Evolutionary conservation across 1,284 basidiomycete species (phyloP), one percentile per base, ranked within the genome.

Genomic region (Albatrellus sp.): DNA sequence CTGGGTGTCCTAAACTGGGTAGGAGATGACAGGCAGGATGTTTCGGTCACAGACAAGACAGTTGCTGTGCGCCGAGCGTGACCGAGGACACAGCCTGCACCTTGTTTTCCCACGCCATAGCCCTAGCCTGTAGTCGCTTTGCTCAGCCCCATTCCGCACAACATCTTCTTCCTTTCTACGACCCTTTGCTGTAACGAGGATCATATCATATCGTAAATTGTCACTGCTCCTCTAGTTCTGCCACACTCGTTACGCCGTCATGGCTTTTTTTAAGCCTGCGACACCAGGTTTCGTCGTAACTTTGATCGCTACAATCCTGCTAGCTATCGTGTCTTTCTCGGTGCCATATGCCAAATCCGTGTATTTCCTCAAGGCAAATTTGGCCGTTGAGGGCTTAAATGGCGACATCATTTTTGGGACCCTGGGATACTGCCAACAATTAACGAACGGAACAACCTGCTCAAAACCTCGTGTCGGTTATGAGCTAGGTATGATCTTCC

Each of bases 221-320:
- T 7, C 7, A 24, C 7, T 7, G 24, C 24, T 24, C 24, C 24
- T 24, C 24, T 24, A 24, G 7, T 7, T 24, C 7, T 24, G 24
- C 24, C 7, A 3, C 7, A 24, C 7, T 7, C 24, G 7, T 24
- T 4, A 24, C 24, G 3, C 24, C 24, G 3, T 24, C 24, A 24
- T 24, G 24, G 7, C 24, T 24, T 24, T 3, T 24, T 24, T 24
- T 24, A 24, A 24, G 33, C 83, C 84, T 48, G 88, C 86, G 12
- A 90, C 88, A 1, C 89, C 90, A 14, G 90, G 90, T 40, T 86
- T 90, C 55, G 42, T 92, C 42, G 68, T 88, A 50, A 90, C 85
- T 16, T 71, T 89, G 45, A 61, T 70, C 31, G 86, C 89, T 1
- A 80, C 86, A 2, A 62, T 73, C 49, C 66, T 91, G 36, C 75